Evolutionary conservation across 202 grass and related monocot species (phyloP).

Genomic region (Eragrostis tef): DNA sequence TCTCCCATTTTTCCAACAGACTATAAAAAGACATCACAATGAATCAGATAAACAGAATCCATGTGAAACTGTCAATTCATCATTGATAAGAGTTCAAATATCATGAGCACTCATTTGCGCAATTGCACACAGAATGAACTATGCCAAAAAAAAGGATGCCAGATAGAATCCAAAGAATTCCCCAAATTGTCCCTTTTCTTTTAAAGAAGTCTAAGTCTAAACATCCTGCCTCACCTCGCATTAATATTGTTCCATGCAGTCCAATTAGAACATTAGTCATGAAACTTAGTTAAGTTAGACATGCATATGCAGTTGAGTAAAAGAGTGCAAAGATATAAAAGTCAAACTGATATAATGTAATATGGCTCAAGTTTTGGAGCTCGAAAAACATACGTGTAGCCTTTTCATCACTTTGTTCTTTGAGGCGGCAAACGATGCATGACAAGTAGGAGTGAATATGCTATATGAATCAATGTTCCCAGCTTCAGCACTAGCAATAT

Average conservation of each 20-base stretch:
- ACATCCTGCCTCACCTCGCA: neutral
- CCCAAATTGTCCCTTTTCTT: neutral
- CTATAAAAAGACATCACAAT: conserved; percentile 55
- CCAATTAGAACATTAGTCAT: conserved; percentile 10
- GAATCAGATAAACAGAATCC: conserved; percentile 45
- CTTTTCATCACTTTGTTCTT: conserved; percentile 91
- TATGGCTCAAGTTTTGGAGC: conserved; percentile 29
- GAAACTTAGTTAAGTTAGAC: neutral
- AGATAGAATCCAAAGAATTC: neutral
- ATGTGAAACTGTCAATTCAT: conserved; percentile 17
- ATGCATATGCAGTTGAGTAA: conserved; percentile 17
- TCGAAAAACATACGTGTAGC: conserved; percentile 67
- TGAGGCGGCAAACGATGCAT: conserved; percentile 68
- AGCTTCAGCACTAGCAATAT: conserved; percentile 78
- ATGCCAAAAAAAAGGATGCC: neutral
- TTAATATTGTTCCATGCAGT: neutral
- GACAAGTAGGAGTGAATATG: conserved; percentile 95
- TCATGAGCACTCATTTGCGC: neutral
- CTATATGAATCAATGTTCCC: conserved; percentile 97
- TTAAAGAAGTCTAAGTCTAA: neutral
- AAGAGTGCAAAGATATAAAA: conserved; percentile 17
- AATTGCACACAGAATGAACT: conserved; percentile 18
- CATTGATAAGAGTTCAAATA: conserved; percentile 28
- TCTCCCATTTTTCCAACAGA: conserved; percentile 72
- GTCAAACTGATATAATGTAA: conserved; percentile 8